Evolutionary conservation across 1,284 basidiomycete genomes (phyloP).

Genomic region (Ceratobasidium sp.): DNA sequence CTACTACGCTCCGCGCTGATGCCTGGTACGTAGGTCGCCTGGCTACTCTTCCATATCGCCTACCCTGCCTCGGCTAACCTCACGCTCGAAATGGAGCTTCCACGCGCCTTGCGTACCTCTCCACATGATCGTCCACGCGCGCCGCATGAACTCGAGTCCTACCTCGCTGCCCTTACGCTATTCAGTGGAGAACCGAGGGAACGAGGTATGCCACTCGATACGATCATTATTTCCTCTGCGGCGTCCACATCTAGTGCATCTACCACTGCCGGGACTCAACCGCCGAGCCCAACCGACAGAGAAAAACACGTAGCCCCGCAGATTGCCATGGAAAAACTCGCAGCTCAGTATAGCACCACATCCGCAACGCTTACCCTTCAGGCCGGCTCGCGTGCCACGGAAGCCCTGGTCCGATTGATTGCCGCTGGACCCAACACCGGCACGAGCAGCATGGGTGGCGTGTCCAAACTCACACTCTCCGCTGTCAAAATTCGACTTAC

Average conservation of each 20-base stretch:
- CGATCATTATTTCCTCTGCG: slow-evolving; percentile 1
- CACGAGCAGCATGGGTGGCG: slow-evolving; percentile 1
- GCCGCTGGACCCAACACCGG: background rate
- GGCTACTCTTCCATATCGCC: slow-evolving; percentile 34
- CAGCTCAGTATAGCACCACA: slow-evolving; percentile 7
- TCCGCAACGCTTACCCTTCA: slow-evolving; percentile 1
- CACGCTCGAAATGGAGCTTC: slow-evolving; percentile 23
- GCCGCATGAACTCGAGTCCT: slow-evolving; percentile 23
- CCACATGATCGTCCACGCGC: slow-evolving; percentile 3
- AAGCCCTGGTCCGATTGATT: slow-evolving; percentile 2
- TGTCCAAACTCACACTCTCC: slow-evolving; percentile 11
- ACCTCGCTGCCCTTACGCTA: slow-evolving; percentile 10
- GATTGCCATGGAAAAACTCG: slow-evolving; percentile 2
- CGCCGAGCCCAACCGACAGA: slow-evolving; percentile 1
- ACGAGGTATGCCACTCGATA: slow-evolving; percentile 13
- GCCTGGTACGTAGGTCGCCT: slow-evolving; percentile 20
- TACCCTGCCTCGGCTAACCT: slow-evolving; percentile 15
- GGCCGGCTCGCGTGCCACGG: slow-evolving; percentile 21
- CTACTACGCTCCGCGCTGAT: background rate
- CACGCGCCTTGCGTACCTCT: slow-evolving; percentile 9
- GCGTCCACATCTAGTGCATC: background rate
- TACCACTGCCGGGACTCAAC: background rate
- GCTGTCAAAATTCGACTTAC: slow-evolving; percentile 4
- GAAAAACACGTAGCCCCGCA: background rate
- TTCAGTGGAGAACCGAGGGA: slow-evolving; percentile 11